A percentile compares a stretch with the other conserved stretches of the same genome.
Evolutionary conservation across 768 basidiomycete genomes (phyloP).

Genomic region (Collybiopsis luxurians): DNA sequence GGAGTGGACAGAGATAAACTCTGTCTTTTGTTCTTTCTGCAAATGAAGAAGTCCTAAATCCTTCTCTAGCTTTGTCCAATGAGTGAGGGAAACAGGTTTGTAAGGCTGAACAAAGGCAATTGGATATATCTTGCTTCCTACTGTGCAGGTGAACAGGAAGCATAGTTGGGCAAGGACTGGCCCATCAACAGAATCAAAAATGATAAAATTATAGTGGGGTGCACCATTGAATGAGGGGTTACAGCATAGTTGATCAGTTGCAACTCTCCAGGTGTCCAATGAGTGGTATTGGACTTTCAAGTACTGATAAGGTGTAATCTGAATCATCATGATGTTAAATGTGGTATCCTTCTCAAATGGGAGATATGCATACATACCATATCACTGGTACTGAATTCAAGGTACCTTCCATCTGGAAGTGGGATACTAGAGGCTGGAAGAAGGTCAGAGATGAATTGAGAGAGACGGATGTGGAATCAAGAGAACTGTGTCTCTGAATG

Average conservation of each 20-base stretch:
- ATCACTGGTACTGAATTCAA: not conserved
- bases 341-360: no score
- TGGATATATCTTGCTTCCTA: not conserved
- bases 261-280: slow-evolving; percentile 9
- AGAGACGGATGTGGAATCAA: not conserved
- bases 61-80: not conserved
- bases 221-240: slow-evolving; percentile 9
- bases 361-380: not conserved
- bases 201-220: slow-evolving; percentile 11
- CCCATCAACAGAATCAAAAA: slow-evolving; percentile 10
- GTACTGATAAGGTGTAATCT: slow-evolving; percentile 8
- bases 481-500: not conserved
- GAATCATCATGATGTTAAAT: not conserved
- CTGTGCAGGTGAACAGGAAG: slow-evolving; percentile 13
- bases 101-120: not conserved
- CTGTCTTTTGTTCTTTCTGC: not conserved
- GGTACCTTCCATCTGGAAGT: not conserved
- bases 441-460: not conserved
- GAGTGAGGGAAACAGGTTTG: not conserved
- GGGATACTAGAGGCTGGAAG: not conserved
- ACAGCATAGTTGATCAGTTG: slow-evolving; percentile 13
- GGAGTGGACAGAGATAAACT: slow-evolving; percentile 15
- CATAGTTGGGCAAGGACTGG: slow-evolving; percentile 15
- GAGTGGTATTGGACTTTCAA: slow-evolving; percentile 15
- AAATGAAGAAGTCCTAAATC: not conserved